Percentiles rank a stretch among this genome's conserved stretches.
Evolutionary conservation across 2,329 filamentous ascomycete species (phyloP).

Genomic region (Alternaria panax): DNA sequence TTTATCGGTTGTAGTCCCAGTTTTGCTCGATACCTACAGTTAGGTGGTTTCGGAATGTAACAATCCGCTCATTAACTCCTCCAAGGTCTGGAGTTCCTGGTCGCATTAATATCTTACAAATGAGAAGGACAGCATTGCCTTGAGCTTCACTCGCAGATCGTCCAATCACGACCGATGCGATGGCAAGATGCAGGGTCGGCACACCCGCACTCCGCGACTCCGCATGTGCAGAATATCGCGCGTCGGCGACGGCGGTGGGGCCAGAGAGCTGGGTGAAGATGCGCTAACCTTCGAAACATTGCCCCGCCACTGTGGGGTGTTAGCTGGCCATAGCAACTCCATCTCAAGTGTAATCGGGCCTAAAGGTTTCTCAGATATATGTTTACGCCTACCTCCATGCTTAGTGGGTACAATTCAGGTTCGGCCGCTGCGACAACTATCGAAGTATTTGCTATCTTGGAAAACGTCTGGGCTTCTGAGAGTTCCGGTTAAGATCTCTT

Average conservation of each 20-base stretch:
- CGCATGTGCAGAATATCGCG: neutral
- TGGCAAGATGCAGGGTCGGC: neutral
- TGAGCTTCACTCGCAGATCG: neutral
- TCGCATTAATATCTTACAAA: neutral
- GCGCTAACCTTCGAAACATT: neutral
- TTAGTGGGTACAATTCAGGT: neutral
- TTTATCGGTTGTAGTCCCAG: neutral
- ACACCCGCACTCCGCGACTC: neutral
- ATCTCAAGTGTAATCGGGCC: neutral
- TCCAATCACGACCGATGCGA: neutral
- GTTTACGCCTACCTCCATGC: neutral
- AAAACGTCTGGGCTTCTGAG: neutral
- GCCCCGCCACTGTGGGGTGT: constrained; percentile 14
- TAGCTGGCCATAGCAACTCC: constrained; percentile 1
- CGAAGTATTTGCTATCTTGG: neutral
- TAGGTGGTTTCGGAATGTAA: neutral
- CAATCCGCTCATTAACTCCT: neutral
- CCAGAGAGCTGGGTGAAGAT: neutral
- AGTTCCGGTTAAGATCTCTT: constrained; percentile 13
- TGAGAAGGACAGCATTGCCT: constrained; percentile 25
- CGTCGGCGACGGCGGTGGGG: constrained; percentile 11
- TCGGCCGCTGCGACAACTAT: neutral
- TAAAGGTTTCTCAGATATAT: neutral
- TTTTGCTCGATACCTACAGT: neutral
- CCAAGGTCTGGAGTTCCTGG: neutral